These are phyloP conservation scores for Thalassiosira profunda DNA, from an alignment of 108 stramenopile species.

Conservation along the genomic window DNA sequence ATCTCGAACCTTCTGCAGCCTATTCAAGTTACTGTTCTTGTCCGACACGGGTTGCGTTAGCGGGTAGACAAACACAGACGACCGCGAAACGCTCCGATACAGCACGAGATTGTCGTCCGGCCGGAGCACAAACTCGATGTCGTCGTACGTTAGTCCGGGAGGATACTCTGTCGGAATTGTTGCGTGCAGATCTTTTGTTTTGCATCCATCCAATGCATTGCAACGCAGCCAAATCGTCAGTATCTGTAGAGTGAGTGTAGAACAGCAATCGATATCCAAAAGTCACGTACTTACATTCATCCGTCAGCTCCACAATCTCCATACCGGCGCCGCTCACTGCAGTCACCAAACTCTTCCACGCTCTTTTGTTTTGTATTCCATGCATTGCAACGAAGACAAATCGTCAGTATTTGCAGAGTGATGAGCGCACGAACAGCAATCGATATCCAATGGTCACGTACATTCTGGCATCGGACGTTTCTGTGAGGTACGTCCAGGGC, in stretches of 20 bases:
- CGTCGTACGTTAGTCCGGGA: conserved; percentile 77
- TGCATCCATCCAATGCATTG: background rate
- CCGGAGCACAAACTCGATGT: conserved; percentile 89
- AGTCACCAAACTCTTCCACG: conserved; percentile 73
- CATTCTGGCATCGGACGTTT: conserved; percentile 64
- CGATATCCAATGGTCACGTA: background rate
- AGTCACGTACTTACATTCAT: conserved; percentile 49
- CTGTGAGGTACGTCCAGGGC: conserved; percentile 85
- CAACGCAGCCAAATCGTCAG: background rate
- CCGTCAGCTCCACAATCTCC: conserved; percentile 77
- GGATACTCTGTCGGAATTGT: conserved; percentile 71
- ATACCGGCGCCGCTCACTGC: conserved; percentile 61
- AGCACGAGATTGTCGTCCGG: conserved; percentile 89
- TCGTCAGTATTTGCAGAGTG: background rate
- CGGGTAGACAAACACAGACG: conserved; percentile 92
- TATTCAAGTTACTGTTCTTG: conserved; percentile 81
- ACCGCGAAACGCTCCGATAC: conserved; percentile 85
- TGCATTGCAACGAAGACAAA: background rate
- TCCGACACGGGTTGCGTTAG: conserved; percentile 93
- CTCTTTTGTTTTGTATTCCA: conserved; percentile 34
- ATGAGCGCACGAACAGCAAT: background rate
- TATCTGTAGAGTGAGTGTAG: background rate
- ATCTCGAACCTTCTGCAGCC: conserved; percentile 81
- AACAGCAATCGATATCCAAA: background rate
- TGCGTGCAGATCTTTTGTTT: conserved; percentile 67